Evolutionary conservation across 2,329 filamentous ascomycete species (phyloP), one percentile per base, ranked within the genome.

Genomic region (Metarhizium brunneum): DNA sequence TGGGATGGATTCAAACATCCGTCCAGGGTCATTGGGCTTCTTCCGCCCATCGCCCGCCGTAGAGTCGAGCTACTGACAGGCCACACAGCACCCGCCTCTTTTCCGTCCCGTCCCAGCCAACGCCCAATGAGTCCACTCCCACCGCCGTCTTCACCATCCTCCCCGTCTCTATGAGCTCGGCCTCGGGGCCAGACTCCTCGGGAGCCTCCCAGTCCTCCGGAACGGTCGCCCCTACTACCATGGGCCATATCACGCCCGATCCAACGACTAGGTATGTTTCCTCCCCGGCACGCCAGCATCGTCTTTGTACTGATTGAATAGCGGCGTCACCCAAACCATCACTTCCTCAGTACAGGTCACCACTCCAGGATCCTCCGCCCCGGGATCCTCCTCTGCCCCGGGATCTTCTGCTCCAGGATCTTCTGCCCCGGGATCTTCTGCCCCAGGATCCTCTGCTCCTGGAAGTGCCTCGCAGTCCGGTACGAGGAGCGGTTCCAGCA

Each of bases 51-150:
- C 25, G 25, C 25, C 25, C 25, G 25, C 25, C 25, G 4, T 25
- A 25, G 25, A 25, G 25, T 25, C 25, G 25, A 25, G 32, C 32
- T 35, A 35, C 32, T 8, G 7, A 35, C 32, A 35, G 32, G 32
- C 52, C 29, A 11, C 29, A 11, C 54, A 54, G 36, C 47, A 51
- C 43, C 40, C 30, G 10, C 7, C 56, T 51, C 25, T 56, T 59
- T 53, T 59, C 58, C 25, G 56, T 54, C 5, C 57, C 57, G 2
- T 45, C 47, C 52, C 52, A 57, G 43, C 56, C 54, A 6, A 54
- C 55, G 2, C 36, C 30, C 29, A 50, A 51, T 35, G 48, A 55
- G 10, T 40, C 38, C 38, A 20, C 50, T 25, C 51, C 50, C 48
- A 49, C 48, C 16, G 57, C 45, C 47, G 16, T 40, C 43, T 30